Conservation (phyloP, 495 filamentous ascomycete genomes). For the Emericellopsis terricola region DNA sequence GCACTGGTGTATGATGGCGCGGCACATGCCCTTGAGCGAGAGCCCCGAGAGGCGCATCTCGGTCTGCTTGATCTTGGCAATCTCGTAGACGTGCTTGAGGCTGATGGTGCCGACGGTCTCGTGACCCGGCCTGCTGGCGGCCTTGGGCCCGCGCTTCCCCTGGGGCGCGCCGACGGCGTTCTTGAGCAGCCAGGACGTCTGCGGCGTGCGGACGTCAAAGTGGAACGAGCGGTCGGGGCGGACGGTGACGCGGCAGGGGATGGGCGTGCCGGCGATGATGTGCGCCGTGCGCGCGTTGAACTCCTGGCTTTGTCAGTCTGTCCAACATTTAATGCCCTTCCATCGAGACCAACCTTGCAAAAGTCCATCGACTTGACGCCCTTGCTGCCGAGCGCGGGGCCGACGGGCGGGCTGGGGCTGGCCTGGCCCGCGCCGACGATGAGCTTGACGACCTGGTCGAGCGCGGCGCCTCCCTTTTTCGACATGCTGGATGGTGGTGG, state of each 20-base stretch:
- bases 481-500: slow-evolving; percentile 44
- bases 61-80: slow-evolving; percentile 85
- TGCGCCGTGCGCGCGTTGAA: slow-evolving; percentile 92
- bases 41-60: slow-evolving; percentile 71
- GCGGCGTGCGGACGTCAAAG: slow-evolving; percentile 86
- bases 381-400: slow-evolving; percentile 90
- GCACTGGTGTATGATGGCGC: slow-evolving; percentile 71
- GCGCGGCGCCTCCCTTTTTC: slow-evolving; percentile 41
- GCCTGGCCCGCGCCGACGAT: slow-evolving; percentile 97
- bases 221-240: slow-evolving; percentile 83
- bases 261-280: slow-evolving; percentile 67
- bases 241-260: slow-evolving; percentile 79
- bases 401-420: slow-evolving; percentile 88
- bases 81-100: slow-evolving; percentile 95
- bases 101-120: slow-evolving; percentile 67
- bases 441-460: slow-evolving; percentile 85
- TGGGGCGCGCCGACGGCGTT: slow-evolving; percentile 58
- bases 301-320: slow-evolving; percentile 37
- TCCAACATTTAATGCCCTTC: background rate
- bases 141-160: slow-evolving; percentile 60
- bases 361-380: slow-evolving; percentile 99
- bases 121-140: slow-evolving; percentile 59
- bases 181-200: slow-evolving; percentile 73
- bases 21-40: slow-evolving; percentile 63
- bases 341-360: slow-evolving; percentile 55